Evolutionary conservation across 495 filamentous ascomycete species (phyloP), one percentile per base, ranked within the genome.

Genomic region (Hypoxylon crocopeplum): DNA sequence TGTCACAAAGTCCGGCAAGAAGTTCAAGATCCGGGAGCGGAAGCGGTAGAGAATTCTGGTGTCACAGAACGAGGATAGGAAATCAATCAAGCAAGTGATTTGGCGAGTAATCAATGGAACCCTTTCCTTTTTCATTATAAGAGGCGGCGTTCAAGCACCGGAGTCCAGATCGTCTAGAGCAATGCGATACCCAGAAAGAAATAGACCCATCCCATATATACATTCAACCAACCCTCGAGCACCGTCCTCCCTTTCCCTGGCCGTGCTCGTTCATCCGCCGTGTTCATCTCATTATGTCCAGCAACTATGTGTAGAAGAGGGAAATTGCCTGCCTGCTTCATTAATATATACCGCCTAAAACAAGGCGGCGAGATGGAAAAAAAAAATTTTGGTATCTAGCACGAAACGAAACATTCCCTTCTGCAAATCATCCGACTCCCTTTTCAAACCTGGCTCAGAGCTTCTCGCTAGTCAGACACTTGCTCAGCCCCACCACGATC

Each of bases 21-120:
- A 88, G 74, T 93, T 88, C 75, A 95, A 94, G 78, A 79, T 92
- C 15, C 75, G 86, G 45, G 88, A 91, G 77, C 80, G 92, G 63
- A 96, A 95, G 80, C 82, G 84, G 67, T 95, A 76, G 81, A 56
- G 15, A 6, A 33, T 10, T 24, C 19, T 6, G n/a, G n/a, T 16
- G n/a, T 46, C 59, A 62, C 34, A 19, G n/a, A 36, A 2, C 2
- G 13, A 21, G 20, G n/a, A 47, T 10, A 33, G 1, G 27, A 34
- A 44, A 49, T 29, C 10, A 5, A 34, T n/a, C 27, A 39, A n/a
- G n/a, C 22, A 20, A 16, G n/a, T 10, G 42, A 27, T 52, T 50
- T 62, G 27, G 24, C 44, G 19, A 12, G n/a, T 8, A 30, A 36
- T 42, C 17, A 19, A 39, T 34, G 49, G 47, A 58, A 49, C 15